Percentiles rank a stretch among this genome's conserved stretches.
phyloP scores from a whole-genome alignment of 1,284 basidiomycete species.

The Hemileia vastatrix region DNA sequence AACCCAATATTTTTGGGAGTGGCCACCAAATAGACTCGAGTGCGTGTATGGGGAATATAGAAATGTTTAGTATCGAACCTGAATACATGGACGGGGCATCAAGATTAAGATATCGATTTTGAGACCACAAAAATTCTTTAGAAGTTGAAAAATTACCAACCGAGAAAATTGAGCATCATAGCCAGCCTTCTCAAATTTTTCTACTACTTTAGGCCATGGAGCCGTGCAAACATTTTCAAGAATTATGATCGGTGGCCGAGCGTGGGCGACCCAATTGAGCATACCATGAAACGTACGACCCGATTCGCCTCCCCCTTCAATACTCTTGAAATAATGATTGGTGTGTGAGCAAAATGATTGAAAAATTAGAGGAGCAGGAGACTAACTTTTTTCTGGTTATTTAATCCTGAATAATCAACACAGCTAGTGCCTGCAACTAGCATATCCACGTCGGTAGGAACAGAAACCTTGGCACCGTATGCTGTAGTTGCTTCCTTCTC shows the following conservation, averaged over 20 bases:
- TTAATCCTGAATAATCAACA: conserved; percentile 90
- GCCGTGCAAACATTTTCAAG: conserved; percentile 89
- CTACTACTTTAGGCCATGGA: conserved; percentile 68
- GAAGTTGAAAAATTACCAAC: conserved; percentile 25
- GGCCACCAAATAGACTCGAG: conserved; percentile 55
- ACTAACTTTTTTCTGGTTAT: conserved; percentile 80
- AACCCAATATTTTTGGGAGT: conserved; percentile 28
- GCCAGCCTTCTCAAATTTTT: conserved; percentile 63
- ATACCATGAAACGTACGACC: conserved; percentile 51
- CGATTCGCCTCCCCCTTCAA: conserved; percentile 38
- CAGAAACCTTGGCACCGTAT: conserved; percentile 72
- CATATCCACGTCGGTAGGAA: conserved; percentile 77
- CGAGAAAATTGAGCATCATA: conserved; percentile 66
- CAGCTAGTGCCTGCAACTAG: conserved; percentile 82
- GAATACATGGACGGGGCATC: conserved; percentile 16
- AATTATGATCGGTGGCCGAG: conserved; percentile 78
- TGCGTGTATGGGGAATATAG: conserved; percentile 90
- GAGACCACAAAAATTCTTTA: not conserved
- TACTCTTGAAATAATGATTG: conserved; percentile 9
- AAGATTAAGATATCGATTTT: not conserved
- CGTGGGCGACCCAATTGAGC: conserved; percentile 81
- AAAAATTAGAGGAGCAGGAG: not conserved
- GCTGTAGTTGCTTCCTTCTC: conserved; percentile 58
- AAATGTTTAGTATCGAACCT: conserved; percentile 80
- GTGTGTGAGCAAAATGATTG: no score